Conservation (phyloP, 371 early-diverging fungal species). For the Apophysomyces trapeziformis region DNA sequence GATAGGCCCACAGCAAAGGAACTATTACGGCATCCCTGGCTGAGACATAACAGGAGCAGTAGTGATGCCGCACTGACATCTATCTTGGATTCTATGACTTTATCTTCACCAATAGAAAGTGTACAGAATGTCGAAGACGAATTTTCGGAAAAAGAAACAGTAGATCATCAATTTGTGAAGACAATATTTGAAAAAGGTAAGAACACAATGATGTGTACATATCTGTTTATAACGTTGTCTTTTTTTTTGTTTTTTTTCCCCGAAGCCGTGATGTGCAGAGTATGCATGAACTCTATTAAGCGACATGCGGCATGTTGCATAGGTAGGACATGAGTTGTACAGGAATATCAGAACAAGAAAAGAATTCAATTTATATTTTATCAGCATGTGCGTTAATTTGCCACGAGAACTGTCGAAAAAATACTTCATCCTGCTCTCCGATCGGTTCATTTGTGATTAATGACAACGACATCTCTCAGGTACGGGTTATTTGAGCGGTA, state of each 20-base stretch:
- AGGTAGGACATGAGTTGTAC: slow-evolving; percentile 14
- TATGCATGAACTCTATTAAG: slow-evolving; percentile 31
- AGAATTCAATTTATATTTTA: background rate
- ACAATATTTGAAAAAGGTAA: slow-evolving; percentile 32
- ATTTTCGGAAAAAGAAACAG: slow-evolving; percentile 14
- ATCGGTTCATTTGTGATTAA: slow-evolving; percentile 15
- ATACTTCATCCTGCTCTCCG: slow-evolving; percentile 31
- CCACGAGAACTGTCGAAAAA: slow-evolving; percentile 37
- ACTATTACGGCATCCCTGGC: slow-evolving; percentile 73
- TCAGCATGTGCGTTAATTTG: slow-evolving; percentile 41
- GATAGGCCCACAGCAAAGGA: slow-evolving; percentile 66
- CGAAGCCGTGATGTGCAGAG: slow-evolving; percentile 32
- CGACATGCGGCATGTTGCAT: slow-evolving; percentile 26
- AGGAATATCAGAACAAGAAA: background rate
- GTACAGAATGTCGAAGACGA: slow-evolving; percentile 7
- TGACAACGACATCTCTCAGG: background rate
- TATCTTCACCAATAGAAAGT: slow-evolving; percentile 16
- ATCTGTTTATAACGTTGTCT: background rate
- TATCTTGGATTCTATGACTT: slow-evolving; percentile 19
- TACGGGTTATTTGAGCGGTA: background rate
- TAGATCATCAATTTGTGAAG: slow-evolving; percentile 31
- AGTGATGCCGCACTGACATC: slow-evolving; percentile 4
- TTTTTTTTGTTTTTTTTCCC: background rate
- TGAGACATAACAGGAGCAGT: slow-evolving; percentile 24
- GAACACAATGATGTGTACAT: background rate